Conservation (phyloP, 1,284 basidiomycete genomes). For the Moniliophthora roreri region DNA sequence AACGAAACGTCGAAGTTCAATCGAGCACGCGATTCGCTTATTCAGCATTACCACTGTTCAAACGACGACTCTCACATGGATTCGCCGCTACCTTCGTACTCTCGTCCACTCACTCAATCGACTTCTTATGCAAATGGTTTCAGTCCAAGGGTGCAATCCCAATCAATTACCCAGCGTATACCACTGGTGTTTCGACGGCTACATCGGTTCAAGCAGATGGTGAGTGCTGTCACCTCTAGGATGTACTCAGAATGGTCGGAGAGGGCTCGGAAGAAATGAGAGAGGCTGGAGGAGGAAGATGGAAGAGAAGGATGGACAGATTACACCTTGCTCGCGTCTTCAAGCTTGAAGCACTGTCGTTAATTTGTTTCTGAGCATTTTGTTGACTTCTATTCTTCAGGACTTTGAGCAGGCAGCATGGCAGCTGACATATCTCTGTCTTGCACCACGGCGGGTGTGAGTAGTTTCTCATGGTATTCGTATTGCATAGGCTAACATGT, state of each 20-base stretch:
- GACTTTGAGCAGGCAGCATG: conserved; percentile 94
- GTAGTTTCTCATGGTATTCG: conserved; percentile 30
- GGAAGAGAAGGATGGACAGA: background rate
- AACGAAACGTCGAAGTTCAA: too few relatives aligned
- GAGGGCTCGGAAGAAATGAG: too few relatives aligned
- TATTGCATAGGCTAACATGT: conserved; percentile 14
- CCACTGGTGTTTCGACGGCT: conserved; percentile 79
- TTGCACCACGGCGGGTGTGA: conserved; percentile 89
- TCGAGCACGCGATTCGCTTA: too few relatives aligned
- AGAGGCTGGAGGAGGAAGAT: background rate
- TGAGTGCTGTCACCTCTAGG: conserved; percentile 32
- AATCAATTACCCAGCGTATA: conserved; percentile 44
- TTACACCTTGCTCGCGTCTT: background rate
- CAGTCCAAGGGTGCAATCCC: background rate
- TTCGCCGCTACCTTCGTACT: conserved; percentile 1
- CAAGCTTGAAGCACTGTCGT: conserved; percentile 10
- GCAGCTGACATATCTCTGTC: conserved; percentile 90
- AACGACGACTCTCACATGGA: background rate
- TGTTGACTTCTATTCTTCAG: conserved; percentile 40
- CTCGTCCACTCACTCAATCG: background rate
- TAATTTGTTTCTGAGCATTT: conserved; percentile 1
- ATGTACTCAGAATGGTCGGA: too few relatives aligned
- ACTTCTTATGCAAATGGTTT: conserved; percentile 3
- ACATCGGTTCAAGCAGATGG: conserved; percentile 86
- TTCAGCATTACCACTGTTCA: too few relatives aligned